Conservation (phyloP, 139 green algal species). For the Pleodorina starrii region DNA sequence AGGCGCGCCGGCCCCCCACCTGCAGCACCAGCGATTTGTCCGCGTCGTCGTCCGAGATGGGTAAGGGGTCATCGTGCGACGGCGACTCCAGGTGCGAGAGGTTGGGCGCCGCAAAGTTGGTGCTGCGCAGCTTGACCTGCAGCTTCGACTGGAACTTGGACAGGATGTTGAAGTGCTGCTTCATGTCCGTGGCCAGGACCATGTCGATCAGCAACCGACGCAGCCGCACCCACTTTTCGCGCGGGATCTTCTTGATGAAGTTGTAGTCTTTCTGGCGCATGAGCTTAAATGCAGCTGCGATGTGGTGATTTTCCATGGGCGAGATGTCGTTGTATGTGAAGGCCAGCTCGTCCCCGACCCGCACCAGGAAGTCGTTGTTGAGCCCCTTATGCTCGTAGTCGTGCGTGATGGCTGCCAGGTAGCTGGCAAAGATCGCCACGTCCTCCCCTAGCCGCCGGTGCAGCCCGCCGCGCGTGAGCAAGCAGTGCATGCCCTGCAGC, state of each 20-base stretch:
- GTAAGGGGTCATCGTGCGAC: conserved; percentile 29
- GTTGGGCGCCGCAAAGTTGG: conserved; percentile 46
- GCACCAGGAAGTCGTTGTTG: conserved; percentile 75
- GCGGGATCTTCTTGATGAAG: conserved; percentile 58
- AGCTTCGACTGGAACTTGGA: conserved; percentile 67
- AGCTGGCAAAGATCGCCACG: conserved; percentile 52
- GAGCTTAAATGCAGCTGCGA: conserved; percentile 57
- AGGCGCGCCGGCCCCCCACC: conserved; percentile 42
- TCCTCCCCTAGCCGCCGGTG: conserved; percentile 46
- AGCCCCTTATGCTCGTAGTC: conserved; percentile 71
- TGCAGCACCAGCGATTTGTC: conserved; percentile 64
- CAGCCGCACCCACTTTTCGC: conserved; percentile 58
- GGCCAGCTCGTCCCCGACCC: conserved; percentile 58
- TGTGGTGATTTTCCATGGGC: conserved; percentile 71
- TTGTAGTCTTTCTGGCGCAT: conserved; percentile 64
- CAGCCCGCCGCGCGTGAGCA: conserved; percentile 56
- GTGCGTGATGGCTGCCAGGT: conserved; percentile 65
- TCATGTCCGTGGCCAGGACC: conserved; percentile 66
- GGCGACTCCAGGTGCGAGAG: conserved; percentile 47
- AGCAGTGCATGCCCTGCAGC: conserved; percentile 61
- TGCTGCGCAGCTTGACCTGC: conserved; percentile 63
- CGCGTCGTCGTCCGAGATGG: conserved; percentile 57
- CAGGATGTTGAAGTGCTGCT: conserved; percentile 72
- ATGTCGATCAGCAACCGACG: conserved; percentile 68
- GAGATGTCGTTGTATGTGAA: conserved; percentile 71